Evolutionary conservation across 2,329 filamentous ascomycete species (phyloP), one percentile per base, ranked within the genome.

Genomic region (Aspergillus persii): DNA sequence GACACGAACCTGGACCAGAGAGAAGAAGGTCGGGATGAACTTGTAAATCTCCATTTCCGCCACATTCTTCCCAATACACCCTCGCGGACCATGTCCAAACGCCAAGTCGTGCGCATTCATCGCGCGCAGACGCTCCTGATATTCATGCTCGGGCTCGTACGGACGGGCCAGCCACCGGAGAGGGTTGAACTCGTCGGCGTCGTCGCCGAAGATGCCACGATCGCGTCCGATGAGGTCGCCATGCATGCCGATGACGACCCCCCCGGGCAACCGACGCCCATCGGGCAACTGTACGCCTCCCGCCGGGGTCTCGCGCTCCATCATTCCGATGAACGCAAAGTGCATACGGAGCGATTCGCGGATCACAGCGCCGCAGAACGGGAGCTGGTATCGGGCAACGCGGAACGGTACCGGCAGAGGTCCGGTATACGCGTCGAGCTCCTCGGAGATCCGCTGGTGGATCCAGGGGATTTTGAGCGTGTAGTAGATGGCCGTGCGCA

Each of bases 1-100:
- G 30, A 36, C 12, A 36, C 26, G 3, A 12, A 51, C 63, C 56
- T 46, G 68, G 64, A 49, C 66, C 53, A 48, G 61, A 66, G 9
- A 41, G 84, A 67, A 72, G 12, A 86, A 71, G 47, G 82, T 78
- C 6, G 83, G 82, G n/a, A 84, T 70, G 30, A 85, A 77, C 75
- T 87, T 87, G 71, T 85, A 84, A 65, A 84, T 84, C 69, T 86
- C 83, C 27, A 85, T 71, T 47, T 84, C 68, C 2, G 82, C 82
- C 36, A 85, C 71, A 66, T 85, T 83, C 11, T 81, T 78, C 31
- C 83, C 83, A 57, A 84, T 83, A 66, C 83, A 86, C 4, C 83
- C 72, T 58, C 84, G 81, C 15, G 77, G 75, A 5, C 83, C 83
- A 27, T 81, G 82, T n/a, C 83, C 83, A 62, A 85, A 85, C 1